Conservation (phyloP, 2,329 filamentous ascomycete genomes). For the Penicillium digitatum region DNA sequence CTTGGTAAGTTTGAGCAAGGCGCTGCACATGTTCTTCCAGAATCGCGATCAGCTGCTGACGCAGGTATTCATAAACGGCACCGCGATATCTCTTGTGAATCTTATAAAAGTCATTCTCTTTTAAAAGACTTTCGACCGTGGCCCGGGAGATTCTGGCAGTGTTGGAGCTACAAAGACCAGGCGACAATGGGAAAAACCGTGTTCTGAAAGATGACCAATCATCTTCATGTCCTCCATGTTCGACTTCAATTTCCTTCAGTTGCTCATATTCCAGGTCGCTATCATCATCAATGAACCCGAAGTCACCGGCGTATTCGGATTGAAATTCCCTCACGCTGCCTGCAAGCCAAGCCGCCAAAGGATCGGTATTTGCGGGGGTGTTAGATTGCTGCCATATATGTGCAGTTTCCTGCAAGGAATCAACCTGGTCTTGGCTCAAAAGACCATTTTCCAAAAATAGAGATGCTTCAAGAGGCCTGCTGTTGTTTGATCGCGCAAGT, state of each 20-base stretch:
- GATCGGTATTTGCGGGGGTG: constrained; percentile 19
- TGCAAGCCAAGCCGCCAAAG: constrained; percentile 57
- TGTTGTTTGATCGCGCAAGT: constrained; percentile 34
- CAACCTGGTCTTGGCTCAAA: constrained; percentile 60
- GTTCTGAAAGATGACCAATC: constrained; percentile 54
- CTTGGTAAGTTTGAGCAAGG: constrained; percentile 50
- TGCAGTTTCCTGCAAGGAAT: constrained; percentile 55
- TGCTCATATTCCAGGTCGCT: constrained; percentile 59
- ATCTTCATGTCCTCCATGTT: constrained; percentile 51
- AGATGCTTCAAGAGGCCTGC: constrained; percentile 51
- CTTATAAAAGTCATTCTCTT: constrained; percentile 56
- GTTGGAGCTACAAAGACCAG: constrained; percentile 36
- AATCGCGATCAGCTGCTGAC: constrained; percentile 50
- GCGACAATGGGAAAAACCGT: constrained; percentile 41
- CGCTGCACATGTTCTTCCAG: constrained; percentile 49
- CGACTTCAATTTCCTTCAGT: constrained; percentile 58
- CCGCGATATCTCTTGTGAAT: constrained; percentile 57
- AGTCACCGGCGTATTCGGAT: constrained; percentile 45
- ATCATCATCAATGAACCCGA: constrained; percentile 56
- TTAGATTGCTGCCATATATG: constrained; percentile 38
- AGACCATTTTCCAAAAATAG: constrained; percentile 54
- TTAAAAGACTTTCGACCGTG: constrained; percentile 34
- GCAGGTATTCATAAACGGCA: constrained; percentile 63
- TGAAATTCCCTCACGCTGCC: constrained; percentile 48
- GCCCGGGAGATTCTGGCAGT: constrained; percentile 25